These are phyloP conservation scores for Cladosporium sp. DNA, from an alignment of 2,329 filamentous ascomycete genomes.

Conservation along the genomic window DNA sequence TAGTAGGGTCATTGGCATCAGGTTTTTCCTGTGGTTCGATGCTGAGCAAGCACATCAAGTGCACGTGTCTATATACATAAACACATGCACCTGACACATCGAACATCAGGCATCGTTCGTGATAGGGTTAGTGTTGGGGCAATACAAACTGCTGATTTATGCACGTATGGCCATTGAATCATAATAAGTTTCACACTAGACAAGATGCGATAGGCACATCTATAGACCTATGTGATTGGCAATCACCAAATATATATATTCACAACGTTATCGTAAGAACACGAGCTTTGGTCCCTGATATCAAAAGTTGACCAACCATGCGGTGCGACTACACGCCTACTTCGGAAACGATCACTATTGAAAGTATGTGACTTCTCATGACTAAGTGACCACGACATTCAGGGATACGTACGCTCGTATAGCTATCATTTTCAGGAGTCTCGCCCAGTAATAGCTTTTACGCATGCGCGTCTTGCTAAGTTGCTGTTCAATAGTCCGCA, in stretches of 20 bases:
- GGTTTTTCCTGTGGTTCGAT: not conserved
- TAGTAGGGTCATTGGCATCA: not conserved
- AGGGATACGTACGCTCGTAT: not conserved
- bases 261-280: not conserved
- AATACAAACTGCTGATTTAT: not conserved
- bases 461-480: not conserved
- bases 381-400: not conserved
- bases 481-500: not conserved
- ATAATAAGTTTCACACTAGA: not conserved
- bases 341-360: not conserved
- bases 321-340: no score
- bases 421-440: not conserved
- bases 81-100: not conserved
- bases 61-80: not conserved
- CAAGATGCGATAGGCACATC: rapidly evolving
- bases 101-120: not conserved
- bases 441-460: not conserved
- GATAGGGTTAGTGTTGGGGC: not conserved
- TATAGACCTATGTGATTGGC: not conserved
- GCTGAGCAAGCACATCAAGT: not conserved
- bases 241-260: not conserved
- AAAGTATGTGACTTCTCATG: not conserved
- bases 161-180: not conserved
- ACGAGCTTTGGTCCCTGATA: not conserved
- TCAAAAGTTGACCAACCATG: not conserved